These are phyloP conservation scores for Dimocarpus longan DNA, from an alignment of 345 rosid genomes.

Conservation along the genomic window DNA sequence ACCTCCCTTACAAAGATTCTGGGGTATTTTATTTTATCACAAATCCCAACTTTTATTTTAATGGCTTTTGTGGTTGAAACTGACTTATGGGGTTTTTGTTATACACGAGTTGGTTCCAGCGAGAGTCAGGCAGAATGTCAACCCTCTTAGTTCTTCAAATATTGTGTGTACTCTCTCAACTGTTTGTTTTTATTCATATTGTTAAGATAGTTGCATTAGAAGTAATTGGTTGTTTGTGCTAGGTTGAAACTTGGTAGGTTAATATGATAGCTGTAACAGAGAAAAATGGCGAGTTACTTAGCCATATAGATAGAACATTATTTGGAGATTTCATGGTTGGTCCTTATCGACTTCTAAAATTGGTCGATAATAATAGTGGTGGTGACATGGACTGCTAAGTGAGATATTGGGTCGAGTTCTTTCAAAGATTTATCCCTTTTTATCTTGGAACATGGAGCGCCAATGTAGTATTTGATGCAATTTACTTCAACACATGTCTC, in stretches of 20 bases:
- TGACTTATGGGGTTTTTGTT: slow-evolving; percentile 5
- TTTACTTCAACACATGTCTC: neutral
- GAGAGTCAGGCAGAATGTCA: slow-evolving; percentile 93
- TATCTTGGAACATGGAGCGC: neutral
- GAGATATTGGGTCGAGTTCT: neutral
- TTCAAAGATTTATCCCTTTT: neutral
- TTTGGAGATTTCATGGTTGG: neutral
- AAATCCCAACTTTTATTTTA: neutral
- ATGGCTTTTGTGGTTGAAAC: neutral
- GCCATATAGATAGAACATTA: neutral
- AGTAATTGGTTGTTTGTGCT: neutral
- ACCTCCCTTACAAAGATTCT: slow-evolving; percentile 56
- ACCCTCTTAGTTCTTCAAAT: slow-evolving; percentile 83
- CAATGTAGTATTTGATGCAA: neutral
- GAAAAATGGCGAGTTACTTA: neutral
- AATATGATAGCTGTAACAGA: neutral
- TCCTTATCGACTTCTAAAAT: neutral
- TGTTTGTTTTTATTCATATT: neutral
- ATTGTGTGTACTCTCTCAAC: slow-evolving; percentile 44
- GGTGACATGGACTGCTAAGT: neutral
- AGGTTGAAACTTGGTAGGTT: neutral
- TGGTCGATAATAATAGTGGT: neutral
- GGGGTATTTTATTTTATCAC: slow-evolving; percentile 40
- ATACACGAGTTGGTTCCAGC: slow-evolving; percentile 73
- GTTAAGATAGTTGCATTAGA: neutral